Percentiles rank a stretch among this genome's conserved stretches.
Conservation (phyloP, 768 basidiomycete genomes). For the Boletus rufocinnamomeus region DNA sequence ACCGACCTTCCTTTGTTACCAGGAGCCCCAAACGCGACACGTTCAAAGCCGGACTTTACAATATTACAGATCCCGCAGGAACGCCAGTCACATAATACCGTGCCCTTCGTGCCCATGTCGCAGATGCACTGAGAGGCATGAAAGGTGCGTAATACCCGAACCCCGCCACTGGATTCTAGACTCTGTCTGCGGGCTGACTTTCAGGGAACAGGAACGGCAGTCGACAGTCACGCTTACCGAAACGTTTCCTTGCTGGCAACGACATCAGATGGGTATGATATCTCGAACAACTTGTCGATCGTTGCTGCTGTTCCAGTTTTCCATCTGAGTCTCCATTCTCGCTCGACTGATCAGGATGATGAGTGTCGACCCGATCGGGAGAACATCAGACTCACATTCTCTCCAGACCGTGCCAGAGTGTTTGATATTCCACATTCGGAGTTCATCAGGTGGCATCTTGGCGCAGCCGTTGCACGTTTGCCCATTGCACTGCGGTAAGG, state of each 20-base stretch:
- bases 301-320: constrained; percentile 36
- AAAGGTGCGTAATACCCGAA: constrained; percentile 57
- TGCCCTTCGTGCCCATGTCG: constrained; percentile 59
- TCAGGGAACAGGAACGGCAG: constrained; percentile 7
- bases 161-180: constrained; percentile 37
- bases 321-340: constrained; percentile 51
- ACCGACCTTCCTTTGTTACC: constrained; percentile 58
- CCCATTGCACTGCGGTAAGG: constrained; percentile 47
- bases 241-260: constrained; percentile 47
- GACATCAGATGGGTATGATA: constrained; percentile 36
- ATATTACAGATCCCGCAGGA: constrained; percentile 69
- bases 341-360: constrained; percentile 47
- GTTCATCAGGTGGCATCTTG: constrained; percentile 43
- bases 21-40: constrained; percentile 56
- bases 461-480: constrained; percentile 54
- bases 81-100: constrained; percentile 52
- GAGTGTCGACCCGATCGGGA: constrained; percentile 19
- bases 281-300: constrained; percentile 60
- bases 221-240: constrained; percentile 38
- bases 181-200: constrained; percentile 23
- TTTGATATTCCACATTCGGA: constrained; percentile 51
- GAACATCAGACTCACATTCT: constrained; percentile 44
- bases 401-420: constrained; percentile 50
- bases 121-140: constrained; percentile 69
- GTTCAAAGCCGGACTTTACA: constrained; percentile 56